These are phyloP conservation scores for Sapria himalayana DNA, from an alignment of 345 rosid genomes.

Conservation along the genomic window DNA sequence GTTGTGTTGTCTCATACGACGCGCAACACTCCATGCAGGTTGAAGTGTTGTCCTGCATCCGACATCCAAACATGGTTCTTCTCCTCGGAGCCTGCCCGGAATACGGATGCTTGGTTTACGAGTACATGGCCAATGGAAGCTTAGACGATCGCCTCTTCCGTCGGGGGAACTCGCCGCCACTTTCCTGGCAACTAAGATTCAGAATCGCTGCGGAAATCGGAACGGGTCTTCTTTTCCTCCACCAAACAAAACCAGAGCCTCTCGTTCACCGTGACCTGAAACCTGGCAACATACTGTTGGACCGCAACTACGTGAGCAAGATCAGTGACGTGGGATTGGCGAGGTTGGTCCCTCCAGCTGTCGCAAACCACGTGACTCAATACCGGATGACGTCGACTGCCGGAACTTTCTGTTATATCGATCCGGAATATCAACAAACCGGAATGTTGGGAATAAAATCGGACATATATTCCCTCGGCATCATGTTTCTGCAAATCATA, in stretches of 20 bases:
- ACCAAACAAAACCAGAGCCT: constrained; percentile 87
- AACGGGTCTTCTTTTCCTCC: constrained; percentile 71
- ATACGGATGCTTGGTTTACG: constrained; percentile 73
- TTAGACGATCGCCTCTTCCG: constrained; percentile 57
- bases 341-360: constrained; percentile 79
- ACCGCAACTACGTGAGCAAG: constrained; percentile 68
- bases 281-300: constrained; percentile 75
- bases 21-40: constrained; percentile 20
- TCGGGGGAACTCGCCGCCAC: constrained; percentile 26
- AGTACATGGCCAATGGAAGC: constrained; percentile 84
- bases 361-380: constrained; percentile 43
- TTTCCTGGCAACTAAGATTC: constrained; percentile 65
- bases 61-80: constrained; percentile 94
- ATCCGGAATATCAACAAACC: constrained; percentile 86
- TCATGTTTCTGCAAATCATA: constrained; percentile 61
- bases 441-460: constrained; percentile 78
- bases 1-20: no score
- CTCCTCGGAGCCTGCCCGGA: constrained; percentile 86
- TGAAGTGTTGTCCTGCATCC: constrained; percentile 56
- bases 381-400: constrained; percentile 82
- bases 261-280: constrained; percentile 83
- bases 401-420: constrained; percentile 85
- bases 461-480: constrained; percentile 64
- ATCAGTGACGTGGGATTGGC: constrained; percentile 85
- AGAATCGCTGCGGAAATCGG: constrained; percentile 64